A percentile compares a stretch with the other conserved stretches of the same genome.
Evolutionary conservation across 202 grass and related monocot species (phyloP).

Genomic region (Musa balbisiana): DNA sequence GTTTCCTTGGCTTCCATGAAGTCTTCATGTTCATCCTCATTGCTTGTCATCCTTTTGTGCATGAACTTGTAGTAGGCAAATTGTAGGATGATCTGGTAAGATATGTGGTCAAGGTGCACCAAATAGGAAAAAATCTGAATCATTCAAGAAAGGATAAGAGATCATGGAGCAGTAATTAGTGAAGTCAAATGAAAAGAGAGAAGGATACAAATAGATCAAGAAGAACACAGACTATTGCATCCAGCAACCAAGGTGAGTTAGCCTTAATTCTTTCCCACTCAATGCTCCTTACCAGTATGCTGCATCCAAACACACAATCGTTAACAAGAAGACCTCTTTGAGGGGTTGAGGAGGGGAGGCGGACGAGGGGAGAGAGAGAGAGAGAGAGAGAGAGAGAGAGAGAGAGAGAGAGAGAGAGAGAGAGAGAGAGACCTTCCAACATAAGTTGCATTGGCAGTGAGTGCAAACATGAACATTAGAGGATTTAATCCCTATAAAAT

Average conservation of each 20-base stretch:
- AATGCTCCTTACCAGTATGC: constrained; percentile 16
- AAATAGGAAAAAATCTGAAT: background rate
- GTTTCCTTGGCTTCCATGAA: background rate
- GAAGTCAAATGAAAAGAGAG: background rate
- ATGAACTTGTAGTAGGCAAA: constrained; percentile 2
- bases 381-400: background rate
- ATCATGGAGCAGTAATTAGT: background rate
- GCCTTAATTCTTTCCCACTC: constrained; percentile 20
- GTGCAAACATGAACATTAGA: constrained; percentile 25
- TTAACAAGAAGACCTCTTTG: no score
- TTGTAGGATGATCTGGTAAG: constrained; percentile 7
- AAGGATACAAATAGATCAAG: constrained; percentile 22
- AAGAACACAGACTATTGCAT: constrained; percentile 19
- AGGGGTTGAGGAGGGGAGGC: no score
- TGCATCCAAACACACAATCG: background rate
- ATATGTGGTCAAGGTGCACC: background rate
- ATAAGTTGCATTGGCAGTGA: constrained; percentile 19
- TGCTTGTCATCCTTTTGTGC: background rate
- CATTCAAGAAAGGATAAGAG: background rate
- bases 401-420: background rate
- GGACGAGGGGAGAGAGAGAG: background rate
- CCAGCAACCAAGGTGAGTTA: constrained; percentile 16
- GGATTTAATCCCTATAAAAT: constrained; percentile 21
- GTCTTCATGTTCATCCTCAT: background rate
- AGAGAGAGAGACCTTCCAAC: constrained; percentile 14